Evolutionary conservation across 352 stramenopile species (phyloP).

Genomic region (Peronospora belbahrii): DNA sequence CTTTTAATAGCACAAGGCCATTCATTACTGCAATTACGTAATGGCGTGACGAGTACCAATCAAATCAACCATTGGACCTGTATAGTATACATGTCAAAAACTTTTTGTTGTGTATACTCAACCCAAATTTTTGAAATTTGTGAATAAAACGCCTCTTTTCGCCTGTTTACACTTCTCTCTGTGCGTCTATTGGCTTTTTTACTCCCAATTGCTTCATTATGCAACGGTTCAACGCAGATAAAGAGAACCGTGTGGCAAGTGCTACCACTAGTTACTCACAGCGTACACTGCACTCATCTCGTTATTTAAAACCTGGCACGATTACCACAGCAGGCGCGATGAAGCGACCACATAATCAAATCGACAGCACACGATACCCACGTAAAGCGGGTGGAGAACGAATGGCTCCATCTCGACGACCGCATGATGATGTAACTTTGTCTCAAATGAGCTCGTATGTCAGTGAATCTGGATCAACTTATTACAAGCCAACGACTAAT

Average conservation of each 20-base stretch:
- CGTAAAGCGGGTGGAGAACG: conserved; percentile 26
- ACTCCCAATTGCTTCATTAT: conserved; percentile 10
- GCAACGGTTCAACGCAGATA: conserved; percentile 58
- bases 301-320: conserved; percentile 10
- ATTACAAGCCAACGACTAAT: conserved; percentile 7
- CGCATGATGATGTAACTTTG: conserved; percentile 12
- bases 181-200: neutral
- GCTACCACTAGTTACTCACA: conserved; percentile 14
- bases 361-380: conserved; percentile 17
- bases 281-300: conserved; percentile 14
- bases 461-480: conserved; percentile 1
- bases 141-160: too few species aligned
- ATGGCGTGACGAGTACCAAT: too few species aligned
- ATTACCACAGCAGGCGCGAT: conserved; percentile 8
- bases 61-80: too few species aligned
- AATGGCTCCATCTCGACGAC: conserved; percentile 9
- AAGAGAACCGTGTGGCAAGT: conserved; percentile 43
- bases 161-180: neutral
- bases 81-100: too few species aligned
- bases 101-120: too few species aligned
- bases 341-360: conserved; percentile 31
- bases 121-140: too few species aligned
- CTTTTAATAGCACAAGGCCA: too few species aligned
- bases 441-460: conserved; percentile 18
- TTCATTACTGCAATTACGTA: too few species aligned